phyloP scores from a whole-genome alignment of 108 stramenopile species.

The Discostella stelligeroides region DNA sequence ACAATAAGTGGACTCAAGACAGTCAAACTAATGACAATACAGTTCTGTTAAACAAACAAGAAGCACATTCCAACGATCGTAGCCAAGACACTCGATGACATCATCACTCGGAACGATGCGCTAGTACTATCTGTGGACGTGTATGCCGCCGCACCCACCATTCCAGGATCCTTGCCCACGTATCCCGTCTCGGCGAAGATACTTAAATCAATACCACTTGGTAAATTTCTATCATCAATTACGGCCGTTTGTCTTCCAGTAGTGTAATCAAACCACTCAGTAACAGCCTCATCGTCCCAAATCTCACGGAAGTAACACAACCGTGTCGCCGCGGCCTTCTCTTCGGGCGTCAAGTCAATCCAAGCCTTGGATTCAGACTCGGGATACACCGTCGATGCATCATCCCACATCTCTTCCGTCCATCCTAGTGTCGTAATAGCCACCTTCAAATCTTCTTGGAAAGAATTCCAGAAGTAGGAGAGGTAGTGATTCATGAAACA shows the following conservation, averaged over 20 bases:
- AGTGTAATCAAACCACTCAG: constrained; percentile 22
- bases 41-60: too few relatives aligned
- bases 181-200: constrained; percentile 26
- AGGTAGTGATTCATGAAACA: constrained; percentile 61
- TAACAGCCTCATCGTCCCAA: constrained; percentile 44
- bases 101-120: constrained; percentile 4
- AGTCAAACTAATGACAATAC: too few relatives aligned
- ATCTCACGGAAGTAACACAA: constrained; percentile 57
- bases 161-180: constrained; percentile 1
- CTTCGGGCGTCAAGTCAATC: constrained; percentile 44
- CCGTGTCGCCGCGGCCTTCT: constrained; percentile 45
- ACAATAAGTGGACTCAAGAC: too few relatives aligned
- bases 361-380: constrained; percentile 40
- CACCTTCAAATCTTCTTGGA: constrained; percentile 34
- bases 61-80: too few relatives aligned
- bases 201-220: constrained; percentile 30
- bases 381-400: constrained; percentile 9
- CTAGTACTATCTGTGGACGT: neutral
- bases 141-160: constrained; percentile 6
- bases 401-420: constrained; percentile 48
- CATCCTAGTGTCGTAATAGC: constrained; percentile 50
- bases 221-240: constrained; percentile 18
- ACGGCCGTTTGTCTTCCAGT: constrained; percentile 22
- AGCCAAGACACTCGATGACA: too few relatives aligned
- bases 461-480: constrained; percentile 51